phyloP scores from a whole-genome alignment of 352 stramenopile species.

The Salisapilia sapeloensis region DNA sequence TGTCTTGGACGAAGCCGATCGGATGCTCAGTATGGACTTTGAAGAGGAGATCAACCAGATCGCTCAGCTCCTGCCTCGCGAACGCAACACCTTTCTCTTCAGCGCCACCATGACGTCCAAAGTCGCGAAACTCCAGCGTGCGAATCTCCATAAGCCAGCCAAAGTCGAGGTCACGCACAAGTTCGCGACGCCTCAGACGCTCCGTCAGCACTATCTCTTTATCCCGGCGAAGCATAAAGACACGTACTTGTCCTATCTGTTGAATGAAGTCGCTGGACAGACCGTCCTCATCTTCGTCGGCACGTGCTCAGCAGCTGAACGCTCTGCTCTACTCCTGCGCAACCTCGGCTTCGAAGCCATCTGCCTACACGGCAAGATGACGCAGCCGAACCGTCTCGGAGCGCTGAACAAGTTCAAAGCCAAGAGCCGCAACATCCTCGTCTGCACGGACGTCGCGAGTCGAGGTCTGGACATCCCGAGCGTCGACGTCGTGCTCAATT shows the following conservation, averaged over 20 bases:
- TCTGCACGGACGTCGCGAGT: slow-evolving; percentile 81
- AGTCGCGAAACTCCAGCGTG: slow-evolving; percentile 95
- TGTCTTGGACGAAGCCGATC: slow-evolving; percentile 90
- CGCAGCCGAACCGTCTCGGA: slow-evolving; percentile 93
- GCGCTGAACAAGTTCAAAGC: slow-evolving; percentile 97
- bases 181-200: slow-evolving; percentile 94
- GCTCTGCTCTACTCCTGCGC: slow-evolving; percentile 93
- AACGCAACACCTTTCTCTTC: slow-evolving; percentile 96
- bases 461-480: slow-evolving; percentile 93
- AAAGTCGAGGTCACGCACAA: slow-evolving; percentile 96
- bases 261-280: slow-evolving; percentile 96
- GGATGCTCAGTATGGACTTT: slow-evolving; percentile 96
- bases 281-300: slow-evolving; percentile 96
- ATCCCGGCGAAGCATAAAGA: slow-evolving; percentile 99
- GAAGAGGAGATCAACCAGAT: slow-evolving; percentile 99
- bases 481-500: slow-evolving; percentile 98
- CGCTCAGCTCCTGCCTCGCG: slow-evolving; percentile 87
- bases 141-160: slow-evolving; percentile 92
- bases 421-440: slow-evolving; percentile 76
- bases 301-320: slow-evolving; percentile 95
- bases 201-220: slow-evolving; percentile 98
- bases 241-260: slow-evolving; percentile 96
- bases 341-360: slow-evolving; percentile 97
- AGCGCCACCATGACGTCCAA: slow-evolving; percentile 98
- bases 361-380: slow-evolving; percentile 97